Percentiles rank a stretch among this genome's conserved stretches.
These are phyloP conservation scores for Kazachstania sp. DNA, from an alignment of 1,139 yeast genomes.

Conservation along the genomic window DNA sequence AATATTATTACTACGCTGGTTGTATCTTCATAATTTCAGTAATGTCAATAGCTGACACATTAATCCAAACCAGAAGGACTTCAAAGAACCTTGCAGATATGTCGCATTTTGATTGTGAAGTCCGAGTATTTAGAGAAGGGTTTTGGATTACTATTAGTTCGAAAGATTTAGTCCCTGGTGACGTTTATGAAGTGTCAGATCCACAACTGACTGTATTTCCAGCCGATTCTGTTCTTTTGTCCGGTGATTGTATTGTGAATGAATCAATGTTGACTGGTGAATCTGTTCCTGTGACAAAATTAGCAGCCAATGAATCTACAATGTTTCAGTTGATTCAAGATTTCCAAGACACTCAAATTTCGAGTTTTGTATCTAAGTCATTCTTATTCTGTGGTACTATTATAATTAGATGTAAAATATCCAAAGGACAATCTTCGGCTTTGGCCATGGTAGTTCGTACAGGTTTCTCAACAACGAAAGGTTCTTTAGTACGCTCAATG, in stretches of 20 bases:
- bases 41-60: slow-evolving; percentile 67
- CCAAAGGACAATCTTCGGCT: slow-evolving; percentile 44
- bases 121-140: slow-evolving; percentile 85
- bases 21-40: slow-evolving; percentile 85
- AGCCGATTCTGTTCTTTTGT: slow-evolving; percentile 76
- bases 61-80: slow-evolving; percentile 74
- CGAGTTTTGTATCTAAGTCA: slow-evolving; percentile 61
- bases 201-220: slow-evolving; percentile 70
- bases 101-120: slow-evolving; percentile 66
- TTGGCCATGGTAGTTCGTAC: slow-evolving; percentile 82
- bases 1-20: slow-evolving; percentile 84
- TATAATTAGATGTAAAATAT: slow-evolving; percentile 69
- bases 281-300: slow-evolving; percentile 88
- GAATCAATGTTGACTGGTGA: slow-evolving; percentile 97
- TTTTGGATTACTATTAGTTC: slow-evolving; percentile 85
- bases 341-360: slow-evolving; percentile 46
- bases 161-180: slow-evolving; percentile 90
- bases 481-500: slow-evolving; percentile 92
- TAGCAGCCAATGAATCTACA: slow-evolving; percentile 55
- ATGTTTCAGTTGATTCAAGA: slow-evolving; percentile 47
- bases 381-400: slow-evolving; percentile 84
- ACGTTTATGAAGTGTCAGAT: slow-evolving; percentile 81
- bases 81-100: slow-evolving; percentile 64
- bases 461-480: slow-evolving; percentile 92
- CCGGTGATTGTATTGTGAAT: slow-evolving; percentile 90